Conservation (phyloP, 352 stramenopile species). For the Chrysophaeum taylorii region DNA sequence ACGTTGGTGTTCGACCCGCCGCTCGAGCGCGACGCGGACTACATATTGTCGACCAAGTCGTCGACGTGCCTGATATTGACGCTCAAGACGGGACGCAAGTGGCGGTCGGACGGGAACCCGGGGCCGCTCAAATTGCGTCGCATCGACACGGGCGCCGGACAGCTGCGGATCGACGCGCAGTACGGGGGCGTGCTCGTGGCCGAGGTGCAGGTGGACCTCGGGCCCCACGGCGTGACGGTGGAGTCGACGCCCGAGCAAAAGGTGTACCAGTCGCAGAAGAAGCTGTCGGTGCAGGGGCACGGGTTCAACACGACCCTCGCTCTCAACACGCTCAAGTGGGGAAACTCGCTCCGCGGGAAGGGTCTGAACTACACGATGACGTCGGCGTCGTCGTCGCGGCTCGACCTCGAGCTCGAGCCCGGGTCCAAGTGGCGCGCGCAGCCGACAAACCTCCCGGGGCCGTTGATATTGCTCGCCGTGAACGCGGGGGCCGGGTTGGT, state of each 20-base stretch:
- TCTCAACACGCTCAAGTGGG: not conserved
- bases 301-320: constrained; percentile 6
- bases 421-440: constrained; percentile 10
- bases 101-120: not conserved
- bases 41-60: not conserved
- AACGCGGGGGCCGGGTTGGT: constrained; percentile 7
- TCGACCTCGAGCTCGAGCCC: not conserved
- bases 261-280: not conserved
- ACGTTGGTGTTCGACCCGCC: constrained; percentile 1
- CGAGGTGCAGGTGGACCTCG: constrained; percentile 11
- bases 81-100: not conserved
- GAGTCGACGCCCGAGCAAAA: not conserved
- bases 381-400: not conserved
- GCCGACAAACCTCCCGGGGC: constrained; percentile 9
- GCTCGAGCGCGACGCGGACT: constrained; percentile 1
- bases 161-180: not conserved
- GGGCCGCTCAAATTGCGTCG: constrained; percentile 7
- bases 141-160: constrained; percentile 3
- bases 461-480: not conserved
- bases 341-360: not conserved
- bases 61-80: not conserved
- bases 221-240: constrained; percentile 5
- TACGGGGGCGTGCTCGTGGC: not conserved
- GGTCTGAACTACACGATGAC: constrained; percentile 17
- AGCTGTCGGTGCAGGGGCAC: not conserved